Evolutionary conservation across 2,329 filamentous ascomycete genomes (phyloP), one percentile per base, ranked within the genome.

Genomic region (Monilinia polystroma): DNA sequence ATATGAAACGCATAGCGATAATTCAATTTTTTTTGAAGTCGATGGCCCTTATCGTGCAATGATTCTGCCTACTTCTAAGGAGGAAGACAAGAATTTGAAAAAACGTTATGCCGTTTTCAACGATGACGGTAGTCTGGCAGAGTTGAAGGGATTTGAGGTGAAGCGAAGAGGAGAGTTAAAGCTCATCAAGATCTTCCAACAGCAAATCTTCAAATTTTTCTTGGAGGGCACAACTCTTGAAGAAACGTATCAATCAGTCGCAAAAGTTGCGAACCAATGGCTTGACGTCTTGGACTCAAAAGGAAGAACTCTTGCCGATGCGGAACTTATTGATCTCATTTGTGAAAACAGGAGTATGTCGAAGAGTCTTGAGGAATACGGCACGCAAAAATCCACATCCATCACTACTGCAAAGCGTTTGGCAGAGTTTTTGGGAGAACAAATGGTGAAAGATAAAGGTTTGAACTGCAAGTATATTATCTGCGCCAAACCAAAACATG

Each of bases 401-500:
- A 99, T 99, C 77, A 99, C 95, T 2, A 99, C 95, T 0, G 95
- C 95, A 14, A 95, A 90, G 74, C 92, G 95, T 70, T 80, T 99
- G 53, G 95, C 95, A 47, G 95, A 99, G 75, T 99, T 99, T 76
- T 77, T 99, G 69, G 95, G 95, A 47, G 94, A 97, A 77, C 93
- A 97, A 76, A 99, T 99, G 96, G 89, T 97, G 74, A 99, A 99
- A 76, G 96, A 99, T 79, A 99, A 98, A 79, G 95, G 95, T 4
- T 79, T 99, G 73, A 99, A 99, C 81, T 99, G 95, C 88, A 98
- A 98, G 79, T 99, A 98, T 78, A 97, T 99, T 77, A 97, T 99
- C 75, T 97, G 93, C 63, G 85, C 92, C 18, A 87, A 85, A 70
- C 95, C 95, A 4, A 91, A 88, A 75, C 91, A 91, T 75, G 92